Evolutionary conservation across 345 rosid genomes (phyloP), one percentile per base, ranked within the genome.

Genomic region (Adansonia digitata): DNA sequence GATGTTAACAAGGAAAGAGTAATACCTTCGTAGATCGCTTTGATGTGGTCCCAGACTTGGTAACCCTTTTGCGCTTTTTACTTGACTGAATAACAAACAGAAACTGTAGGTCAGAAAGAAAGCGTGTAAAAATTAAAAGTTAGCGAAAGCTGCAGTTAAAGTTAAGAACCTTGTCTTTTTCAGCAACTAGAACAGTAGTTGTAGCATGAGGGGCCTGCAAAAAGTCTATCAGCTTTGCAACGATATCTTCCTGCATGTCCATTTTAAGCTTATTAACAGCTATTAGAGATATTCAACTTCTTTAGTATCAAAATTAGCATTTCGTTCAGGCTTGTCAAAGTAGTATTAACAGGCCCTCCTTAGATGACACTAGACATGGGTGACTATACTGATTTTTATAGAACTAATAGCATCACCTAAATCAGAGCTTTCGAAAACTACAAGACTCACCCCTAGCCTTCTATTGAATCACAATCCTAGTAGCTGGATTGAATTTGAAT

Each of bases 161-260:
- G 42, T 39, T 26, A 5, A 73, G 39, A 69, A 87, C 93, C 89
- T 85, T 86, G 78, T 92, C 97, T 79, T 87, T 87, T 77, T 89
- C 97, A 24, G 87, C 72, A 81, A 92, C 88, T 56, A 81, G 71
- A 60, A 74, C 83, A 22, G 82, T 65, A 51, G 90, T 84, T 76
- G 91, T 92, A 17, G 92, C 86, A 78, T 85, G 92, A 66, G 98
- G 98, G 66, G 88, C 89, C 79, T 80, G 86, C 92, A 94, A 81
- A 84, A 91, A 92, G 77, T 86, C 97, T 62, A 91, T 80, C 78
- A 92, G 85, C 70, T 82, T 86, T 11, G 79, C 20, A 64, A 91
- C 76, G 74, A 94, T 79, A 74, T 92, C 98, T 85, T 94, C 98
- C 98, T 94, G 85, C 78, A 81, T 6, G 31, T 60, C 35, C 73